phyloP scores from a whole-genome alignment of 805 yeast genomes.

The Wickerhamomyces alni region DNA sequence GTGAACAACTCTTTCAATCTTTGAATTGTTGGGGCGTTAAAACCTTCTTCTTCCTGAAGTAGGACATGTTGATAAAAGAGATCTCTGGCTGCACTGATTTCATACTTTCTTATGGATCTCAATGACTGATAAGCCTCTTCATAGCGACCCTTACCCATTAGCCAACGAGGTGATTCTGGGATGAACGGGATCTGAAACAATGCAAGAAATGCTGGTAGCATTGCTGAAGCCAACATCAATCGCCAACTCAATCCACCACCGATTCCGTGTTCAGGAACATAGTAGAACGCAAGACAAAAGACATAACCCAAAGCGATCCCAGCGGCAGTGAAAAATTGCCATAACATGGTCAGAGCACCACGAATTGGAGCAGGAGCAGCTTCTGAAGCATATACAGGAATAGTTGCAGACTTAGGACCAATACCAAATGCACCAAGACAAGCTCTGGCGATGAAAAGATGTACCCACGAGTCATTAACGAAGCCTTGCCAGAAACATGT shows the following conservation, averaged over 20 bases:
- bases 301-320: conserved; percentile 73
- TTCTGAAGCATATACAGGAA: conserved; percentile 68
- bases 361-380: conserved; percentile 57
- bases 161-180: conserved; percentile 76
- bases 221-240: conserved; percentile 62
- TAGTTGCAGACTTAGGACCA: conserved; percentile 71
- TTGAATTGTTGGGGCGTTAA: conserved; percentile 37
- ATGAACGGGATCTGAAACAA: conserved; percentile 57
- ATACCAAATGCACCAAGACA: conserved; percentile 56
- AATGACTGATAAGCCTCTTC: conserved; percentile 51
- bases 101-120: conserved; percentile 40
- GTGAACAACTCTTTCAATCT: conserved; percentile 56
- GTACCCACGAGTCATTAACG: conserved; percentile 51
- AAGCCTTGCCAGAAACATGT: conserved; percentile 70
- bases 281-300: conserved; percentile 55
- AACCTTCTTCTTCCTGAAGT: conserved; percentile 54
- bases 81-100: conserved; percentile 64
- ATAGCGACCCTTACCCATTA: conserved; percentile 65
- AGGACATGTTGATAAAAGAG: conserved; percentile 62
- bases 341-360: conserved; percentile 66
- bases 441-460: conserved; percentile 60
- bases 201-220: conserved; percentile 59
- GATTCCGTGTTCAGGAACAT: conserved; percentile 34
- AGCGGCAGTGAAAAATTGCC: conserved; percentile 72
- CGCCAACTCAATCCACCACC: conserved; percentile 55